These are phyloP conservation scores for Artemisia argyi DNA, from an alignment of 129 eudicot species.

Conservation along the genomic window DNA sequence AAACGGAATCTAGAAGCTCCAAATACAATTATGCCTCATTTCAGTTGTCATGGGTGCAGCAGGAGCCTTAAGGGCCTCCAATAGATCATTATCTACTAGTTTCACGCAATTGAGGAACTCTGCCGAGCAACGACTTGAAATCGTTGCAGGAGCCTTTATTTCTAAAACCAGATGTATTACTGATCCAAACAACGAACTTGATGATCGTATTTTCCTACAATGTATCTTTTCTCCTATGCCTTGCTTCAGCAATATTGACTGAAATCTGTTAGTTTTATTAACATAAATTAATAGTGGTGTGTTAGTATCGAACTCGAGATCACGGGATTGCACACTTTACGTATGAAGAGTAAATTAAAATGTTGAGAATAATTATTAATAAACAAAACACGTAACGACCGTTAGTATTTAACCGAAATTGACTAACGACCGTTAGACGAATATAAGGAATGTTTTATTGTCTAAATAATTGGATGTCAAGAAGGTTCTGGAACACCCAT, in stretches of 20 bases:
- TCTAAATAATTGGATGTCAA: too few relatives aligned
- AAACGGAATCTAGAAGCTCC: constrained; percentile 43
- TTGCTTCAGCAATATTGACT: constrained; percentile 63
- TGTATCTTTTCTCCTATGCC: constrained; percentile 61
- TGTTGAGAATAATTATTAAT: too few relatives aligned
- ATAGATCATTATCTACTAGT: constrained; percentile 55
- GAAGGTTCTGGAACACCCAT: too few relatives aligned
- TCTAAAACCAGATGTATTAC: constrained; percentile 30
- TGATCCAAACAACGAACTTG: constrained; percentile 20
- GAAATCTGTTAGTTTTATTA: constrained; percentile 27
- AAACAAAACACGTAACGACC: too few relatives aligned
- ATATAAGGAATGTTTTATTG: too few relatives aligned
- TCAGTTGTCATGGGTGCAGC: constrained; percentile 88
- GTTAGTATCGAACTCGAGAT: too few relatives aligned
- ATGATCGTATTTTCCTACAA: constrained; percentile 45
- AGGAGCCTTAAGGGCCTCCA: constrained; percentile 73
- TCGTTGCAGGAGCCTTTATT: constrained; percentile 43
- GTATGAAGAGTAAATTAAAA: too few relatives aligned
- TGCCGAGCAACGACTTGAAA: constrained; percentile 63
- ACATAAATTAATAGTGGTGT: too few relatives aligned
- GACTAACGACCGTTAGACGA: too few relatives aligned
- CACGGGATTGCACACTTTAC: too few relatives aligned
- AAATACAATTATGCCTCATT: constrained; percentile 42
- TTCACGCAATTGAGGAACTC: constrained; percentile 49
- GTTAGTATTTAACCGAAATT: too few relatives aligned